Evolutionary conservation across 2,329 filamentous ascomycete species (phyloP).

Genomic region (Aspergillus calidoustus): DNA sequence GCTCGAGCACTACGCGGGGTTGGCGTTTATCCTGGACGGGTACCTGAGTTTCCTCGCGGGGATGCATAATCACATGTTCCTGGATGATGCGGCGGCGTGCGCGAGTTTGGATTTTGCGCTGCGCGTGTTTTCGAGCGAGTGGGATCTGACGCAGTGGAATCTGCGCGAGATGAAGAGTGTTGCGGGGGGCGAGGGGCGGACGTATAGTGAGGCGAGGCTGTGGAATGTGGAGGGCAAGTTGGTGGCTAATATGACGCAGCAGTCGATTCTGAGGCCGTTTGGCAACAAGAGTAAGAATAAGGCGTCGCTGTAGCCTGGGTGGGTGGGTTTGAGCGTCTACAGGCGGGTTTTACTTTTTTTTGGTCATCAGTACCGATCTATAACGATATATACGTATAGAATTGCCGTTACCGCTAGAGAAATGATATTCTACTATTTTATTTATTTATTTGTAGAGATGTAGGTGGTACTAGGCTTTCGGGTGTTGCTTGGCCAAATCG

Average conservation of each 20-base stretch:
- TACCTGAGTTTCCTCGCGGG: conserved; percentile 34
- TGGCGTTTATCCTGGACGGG: conserved; percentile 13
- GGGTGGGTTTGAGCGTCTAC: too few relatives aligned
- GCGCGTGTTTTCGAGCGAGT: conserved; percentile 45
- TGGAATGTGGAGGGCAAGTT: conserved; percentile 52
- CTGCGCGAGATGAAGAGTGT: conserved; percentile 27
- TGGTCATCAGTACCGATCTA: too few relatives aligned
- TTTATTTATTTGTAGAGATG: too few relatives aligned
- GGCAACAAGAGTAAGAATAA: background rate
- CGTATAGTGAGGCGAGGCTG: conserved; percentile 51
- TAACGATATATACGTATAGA: too few relatives aligned
- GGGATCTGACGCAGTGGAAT: conserved; percentile 51
- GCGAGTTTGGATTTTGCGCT: conserved; percentile 58
- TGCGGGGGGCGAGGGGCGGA: conserved; percentile 47
- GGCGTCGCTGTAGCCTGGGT: background rate
- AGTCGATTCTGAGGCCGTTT: conserved; percentile 34
- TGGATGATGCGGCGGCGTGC: conserved; percentile 47
- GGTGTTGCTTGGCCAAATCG: too few relatives aligned
- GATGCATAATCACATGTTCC: conserved; percentile 6
- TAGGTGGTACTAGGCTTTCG: too few relatives aligned
- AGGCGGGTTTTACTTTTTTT: too few relatives aligned
- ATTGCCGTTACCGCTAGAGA: too few relatives aligned
- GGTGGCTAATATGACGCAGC: conserved; percentile 56
- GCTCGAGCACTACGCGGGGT: conserved; percentile 4
- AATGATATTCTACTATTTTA: too few relatives aligned